Base-by-base conservation (phyloP, 2,329 filamentous ascomycete species). In the Aspergillus sp. region DNA sequence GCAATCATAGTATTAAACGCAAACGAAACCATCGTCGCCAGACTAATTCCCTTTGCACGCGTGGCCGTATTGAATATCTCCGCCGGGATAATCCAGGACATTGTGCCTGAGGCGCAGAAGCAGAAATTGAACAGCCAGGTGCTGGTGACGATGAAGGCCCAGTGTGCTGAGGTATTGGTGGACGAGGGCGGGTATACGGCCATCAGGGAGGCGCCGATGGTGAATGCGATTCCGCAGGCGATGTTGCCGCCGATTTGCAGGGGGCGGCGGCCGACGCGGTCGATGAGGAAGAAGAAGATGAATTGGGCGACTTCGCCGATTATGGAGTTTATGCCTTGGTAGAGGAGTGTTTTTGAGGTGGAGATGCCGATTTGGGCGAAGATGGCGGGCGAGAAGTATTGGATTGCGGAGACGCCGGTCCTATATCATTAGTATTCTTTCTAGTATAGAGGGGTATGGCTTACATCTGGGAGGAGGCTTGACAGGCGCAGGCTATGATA, bases 111-210 rank as follows among this genome's bases (percentile, higher is more conserved):
- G 1, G 54, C 54, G 12, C 54, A 56, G 54, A 56, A 56, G 6
- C 54, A 56, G 47, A 56, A 56, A 17, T 56, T 56, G 12, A 56
- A 56, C 13, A 56, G 15, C 54, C 54, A 56, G n/a, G 54, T 56
- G 47, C 54, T 56, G 47, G 9, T 15, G 3, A 56, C 54, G 33
- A 56, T 56, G 27, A 56, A 56, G 1, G 54, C 54, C 54, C 54
- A 56, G 30, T 56, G 54, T 5, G 54, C 54, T 2, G 47, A 34
- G 3, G 46, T 51, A 33, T 56, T 56, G 2, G 47, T 39, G 2
- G 54, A 56, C 3, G 39, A 24, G 6, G 54, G 54, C 19, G 54
- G 54, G 47, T 51, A 56, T 13, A 45, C 20, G 4, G 54, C 45
- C 47, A 56, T 42, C 3, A 56, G 47, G 0, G 54, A 24, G 2